Conservation (phyloP, 768 basidiomycete genomes). For the Phylloporus rhodoxanthus region DNA sequence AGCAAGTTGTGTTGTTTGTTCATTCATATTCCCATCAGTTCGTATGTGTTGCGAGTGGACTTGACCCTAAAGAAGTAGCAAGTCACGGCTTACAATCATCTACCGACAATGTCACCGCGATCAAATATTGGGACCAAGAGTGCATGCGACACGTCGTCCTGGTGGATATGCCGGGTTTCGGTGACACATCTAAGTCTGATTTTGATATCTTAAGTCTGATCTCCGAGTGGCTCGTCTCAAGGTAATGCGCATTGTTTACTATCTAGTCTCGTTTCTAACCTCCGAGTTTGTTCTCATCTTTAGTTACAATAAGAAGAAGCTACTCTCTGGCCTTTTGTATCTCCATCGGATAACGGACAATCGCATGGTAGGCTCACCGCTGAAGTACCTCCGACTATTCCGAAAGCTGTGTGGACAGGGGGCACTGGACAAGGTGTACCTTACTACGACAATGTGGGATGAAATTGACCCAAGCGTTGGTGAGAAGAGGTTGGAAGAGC, state of each 20-base stretch:
- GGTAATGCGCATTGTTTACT: not conserved
- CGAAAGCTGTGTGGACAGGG: constrained; percentile 21
- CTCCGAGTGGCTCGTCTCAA: not conserved
- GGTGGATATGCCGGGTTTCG: constrained; percentile 23
- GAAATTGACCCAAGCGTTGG: constrained; percentile 19
- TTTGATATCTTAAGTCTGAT: constrained; percentile 4
- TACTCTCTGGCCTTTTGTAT: constrained; percentile 34
- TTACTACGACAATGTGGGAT: constrained; percentile 39
- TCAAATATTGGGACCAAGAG: constrained; percentile 5
- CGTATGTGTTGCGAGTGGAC: constrained; percentile 4
- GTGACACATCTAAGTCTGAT: constrained; percentile 15
- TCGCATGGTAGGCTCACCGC: constrained; percentile 30
- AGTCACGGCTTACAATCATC: constrained; percentile 7
- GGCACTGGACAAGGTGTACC: constrained; percentile 24
- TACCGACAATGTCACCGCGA: constrained; percentile 1
- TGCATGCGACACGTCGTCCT: constrained; percentile 9
- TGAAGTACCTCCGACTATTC: constrained; percentile 32
- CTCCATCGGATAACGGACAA: constrained; percentile 37
- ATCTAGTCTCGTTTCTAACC: not conserved
- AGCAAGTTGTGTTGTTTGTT: not conserved
- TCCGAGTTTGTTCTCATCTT: not conserved
- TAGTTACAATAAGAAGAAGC: constrained; percentile 8
- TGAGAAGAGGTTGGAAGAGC: constrained; percentile 6
- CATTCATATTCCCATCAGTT: constrained; percentile 3
- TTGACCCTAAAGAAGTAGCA: not conserved